Percentiles rank a stretch among this genome's conserved stretches.
Conservation (phyloP, 2,329 filamentous ascomycete species). For the Aspergillus vadensis region DNA sequence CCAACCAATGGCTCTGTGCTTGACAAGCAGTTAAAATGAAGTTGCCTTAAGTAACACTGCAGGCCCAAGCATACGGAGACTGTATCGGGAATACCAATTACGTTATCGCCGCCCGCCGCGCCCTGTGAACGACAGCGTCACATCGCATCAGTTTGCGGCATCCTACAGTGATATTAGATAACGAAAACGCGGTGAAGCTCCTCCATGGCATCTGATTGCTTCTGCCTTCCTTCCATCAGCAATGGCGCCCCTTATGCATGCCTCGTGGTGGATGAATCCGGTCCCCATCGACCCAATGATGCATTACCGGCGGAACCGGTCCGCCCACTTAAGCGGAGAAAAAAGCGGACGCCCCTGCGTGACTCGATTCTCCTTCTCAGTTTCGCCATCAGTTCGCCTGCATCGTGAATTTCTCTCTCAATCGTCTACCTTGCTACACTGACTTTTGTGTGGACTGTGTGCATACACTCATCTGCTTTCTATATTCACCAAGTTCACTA, state of each 20-base stretch:
- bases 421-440: background rate
- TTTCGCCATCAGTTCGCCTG: background rate
- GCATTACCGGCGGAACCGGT: constrained; percentile 20
- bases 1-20: background rate
- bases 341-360: constrained; percentile 15
- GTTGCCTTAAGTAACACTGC: background rate
- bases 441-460: background rate
- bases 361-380: constrained; percentile 10
- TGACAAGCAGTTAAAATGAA: background rate
- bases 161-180: constrained; percentile 23
- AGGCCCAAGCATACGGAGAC: background rate
- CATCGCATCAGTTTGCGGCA: constrained; percentile 5
- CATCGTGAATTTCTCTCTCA: background rate
- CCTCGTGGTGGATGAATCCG: constrained; percentile 7
- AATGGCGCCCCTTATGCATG: background rate
- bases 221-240: background rate
- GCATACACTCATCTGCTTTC: background rate
- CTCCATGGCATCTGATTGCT: background rate
- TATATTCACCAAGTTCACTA: background rate
- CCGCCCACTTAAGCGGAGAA: constrained; percentile 14
- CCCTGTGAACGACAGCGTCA: constrained; percentile 27
- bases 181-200: constrained; percentile 20
- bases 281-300: background rate
- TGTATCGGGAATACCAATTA: background rate
- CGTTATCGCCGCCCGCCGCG: constrained; percentile 18